phyloP scores from a whole-genome alignment of 2,329 filamentous ascomycete species.

The Cladosporium austrohemisphaericum region DNA sequence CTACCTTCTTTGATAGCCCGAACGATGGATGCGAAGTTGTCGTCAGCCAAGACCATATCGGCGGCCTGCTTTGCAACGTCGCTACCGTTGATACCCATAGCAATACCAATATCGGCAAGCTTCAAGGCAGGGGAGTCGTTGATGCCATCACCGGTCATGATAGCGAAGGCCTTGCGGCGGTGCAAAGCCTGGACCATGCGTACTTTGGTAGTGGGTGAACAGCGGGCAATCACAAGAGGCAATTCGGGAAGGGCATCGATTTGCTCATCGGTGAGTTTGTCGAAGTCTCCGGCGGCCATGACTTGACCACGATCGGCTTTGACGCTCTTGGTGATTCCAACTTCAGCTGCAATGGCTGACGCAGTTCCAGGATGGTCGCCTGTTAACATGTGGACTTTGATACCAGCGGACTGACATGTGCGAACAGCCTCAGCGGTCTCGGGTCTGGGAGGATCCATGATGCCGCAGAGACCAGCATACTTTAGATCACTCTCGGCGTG shows the following conservation, averaged over 20 bases:
- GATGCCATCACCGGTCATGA: conserved; percentile 40
- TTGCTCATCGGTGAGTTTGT: conserved; percentile 37
- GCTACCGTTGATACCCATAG: conserved; percentile 38
- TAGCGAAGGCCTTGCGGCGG: conserved; percentile 34
- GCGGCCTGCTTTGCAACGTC: conserved; percentile 41
- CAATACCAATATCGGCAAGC: conserved; percentile 39
- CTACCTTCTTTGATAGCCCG: conserved; percentile 40
- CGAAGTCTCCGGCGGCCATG: conserved; percentile 42
- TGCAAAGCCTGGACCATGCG: conserved; percentile 42
- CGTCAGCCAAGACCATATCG: conserved; percentile 39
- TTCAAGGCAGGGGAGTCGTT: conserved; percentile 41
- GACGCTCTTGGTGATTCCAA: conserved; percentile 36
- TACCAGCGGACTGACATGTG: conserved; percentile 44
- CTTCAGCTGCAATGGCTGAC: conserved; percentile 44
- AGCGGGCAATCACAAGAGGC: conserved; percentile 42
- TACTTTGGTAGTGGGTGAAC: conserved; percentile 42
- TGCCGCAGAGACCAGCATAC: conserved; percentile 31
- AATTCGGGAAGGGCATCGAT: conserved; percentile 38
- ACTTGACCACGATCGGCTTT: conserved; percentile 25
- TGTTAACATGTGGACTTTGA: conserved; percentile 49
- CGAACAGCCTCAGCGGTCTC: conserved; percentile 39
- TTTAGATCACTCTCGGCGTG: conserved; percentile 26
- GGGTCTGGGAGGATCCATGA: conserved; percentile 31
- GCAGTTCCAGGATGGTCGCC: conserved; percentile 47
- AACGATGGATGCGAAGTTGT: conserved; percentile 40